These are phyloP conservation scores for Articulospora tetracladia DNA, from an alignment of 495 filamentous ascomycete species.

Conservation along the genomic window DNA sequence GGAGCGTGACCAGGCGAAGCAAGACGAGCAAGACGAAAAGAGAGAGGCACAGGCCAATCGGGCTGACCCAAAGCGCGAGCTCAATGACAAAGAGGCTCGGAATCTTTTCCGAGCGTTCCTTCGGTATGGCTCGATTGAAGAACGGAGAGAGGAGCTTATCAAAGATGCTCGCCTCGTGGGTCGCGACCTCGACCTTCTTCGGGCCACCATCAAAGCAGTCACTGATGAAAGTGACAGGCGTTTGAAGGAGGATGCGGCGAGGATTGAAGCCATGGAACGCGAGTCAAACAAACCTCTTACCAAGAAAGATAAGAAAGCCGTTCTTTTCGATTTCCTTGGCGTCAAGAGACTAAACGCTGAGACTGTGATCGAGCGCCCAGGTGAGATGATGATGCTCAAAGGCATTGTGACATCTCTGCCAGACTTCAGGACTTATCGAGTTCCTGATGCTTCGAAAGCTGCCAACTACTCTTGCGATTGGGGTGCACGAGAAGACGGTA, in stretches of 20 bases:
- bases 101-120: constrained; percentile 85
- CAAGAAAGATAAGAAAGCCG: constrained; percentile 96
- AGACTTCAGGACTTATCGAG: constrained; percentile 73
- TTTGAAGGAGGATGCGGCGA: constrained; percentile 62
- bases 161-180: constrained; percentile 77
- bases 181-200: constrained; percentile 60
- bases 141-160: constrained; percentile 80
- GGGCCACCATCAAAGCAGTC: constrained; percentile 60
- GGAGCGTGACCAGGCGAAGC: constrained; percentile 68
- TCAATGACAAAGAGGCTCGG: constrained; percentile 86
- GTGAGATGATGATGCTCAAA: constrained; percentile 79
- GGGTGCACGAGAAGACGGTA: constrained; percentile 91
- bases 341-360: constrained; percentile 93
- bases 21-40: constrained; percentile 52
- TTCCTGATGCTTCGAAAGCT: constrained; percentile 86
- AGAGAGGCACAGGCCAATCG: constrained; percentile 49
- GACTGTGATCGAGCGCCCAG: constrained; percentile 84
- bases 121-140: constrained; percentile 82
- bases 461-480: constrained; percentile 83
- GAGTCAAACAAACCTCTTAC: constrained; percentile 69
- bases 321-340: constrained; percentile 87
- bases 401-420: constrained; percentile 59
- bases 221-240: constrained; percentile 64
- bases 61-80: constrained; percentile 75
- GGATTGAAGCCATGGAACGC: constrained; percentile 58